Percentiles rank a stretch among this genome's conserved stretches.
Conservation (phyloP, 805 yeast genomes). For the Jamesozyma lodderae region DNA sequence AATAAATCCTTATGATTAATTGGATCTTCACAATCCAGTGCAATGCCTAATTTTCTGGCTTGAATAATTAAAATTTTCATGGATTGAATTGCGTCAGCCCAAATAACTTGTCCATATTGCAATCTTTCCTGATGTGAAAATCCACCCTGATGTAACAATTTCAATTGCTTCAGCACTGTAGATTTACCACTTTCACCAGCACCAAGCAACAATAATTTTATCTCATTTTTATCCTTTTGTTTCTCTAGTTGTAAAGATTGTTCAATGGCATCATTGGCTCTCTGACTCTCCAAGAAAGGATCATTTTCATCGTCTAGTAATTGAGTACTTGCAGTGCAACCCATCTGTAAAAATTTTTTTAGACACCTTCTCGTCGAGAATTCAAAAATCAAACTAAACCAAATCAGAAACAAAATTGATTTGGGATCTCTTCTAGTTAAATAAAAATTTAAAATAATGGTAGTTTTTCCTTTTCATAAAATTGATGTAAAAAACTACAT, state of each 20-base stretch:
- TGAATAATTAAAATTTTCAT: conserved; percentile 74
- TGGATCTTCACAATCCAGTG: conserved; percentile 56
- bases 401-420: too few species aligned
- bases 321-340: conserved; percentile 53
- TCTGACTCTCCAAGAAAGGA: conserved; percentile 45
- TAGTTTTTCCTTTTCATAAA: too few species aligned
- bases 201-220: conserved; percentile 72
- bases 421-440: too few species aligned
- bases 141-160: conserved; percentile 76
- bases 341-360: conserved; percentile 38
- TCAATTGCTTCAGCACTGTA: conserved; percentile 83
- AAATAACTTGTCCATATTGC: conserved; percentile 78
- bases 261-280: conserved; percentile 56
- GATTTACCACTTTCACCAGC: conserved; percentile 95
- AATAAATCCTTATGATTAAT: conserved; percentile 34
- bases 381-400: too few species aligned
- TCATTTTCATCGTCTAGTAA: conserved; percentile 36
- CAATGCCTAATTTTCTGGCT: conserved; percentile 57
- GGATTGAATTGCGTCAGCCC: conserved; percentile 84
- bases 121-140: conserved; percentile 70
- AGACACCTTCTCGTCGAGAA: too few species aligned
- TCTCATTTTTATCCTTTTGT: conserved; percentile 46
- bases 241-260: conserved; percentile 46
- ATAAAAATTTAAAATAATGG: too few species aligned
- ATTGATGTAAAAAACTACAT: conserved; percentile 1